Percentiles rank a stretch among this genome's conserved stretches.
These are phyloP conservation scores for Aegle marmelos DNA, from an alignment of 345 rosid species.

Conservation along the genomic window DNA sequence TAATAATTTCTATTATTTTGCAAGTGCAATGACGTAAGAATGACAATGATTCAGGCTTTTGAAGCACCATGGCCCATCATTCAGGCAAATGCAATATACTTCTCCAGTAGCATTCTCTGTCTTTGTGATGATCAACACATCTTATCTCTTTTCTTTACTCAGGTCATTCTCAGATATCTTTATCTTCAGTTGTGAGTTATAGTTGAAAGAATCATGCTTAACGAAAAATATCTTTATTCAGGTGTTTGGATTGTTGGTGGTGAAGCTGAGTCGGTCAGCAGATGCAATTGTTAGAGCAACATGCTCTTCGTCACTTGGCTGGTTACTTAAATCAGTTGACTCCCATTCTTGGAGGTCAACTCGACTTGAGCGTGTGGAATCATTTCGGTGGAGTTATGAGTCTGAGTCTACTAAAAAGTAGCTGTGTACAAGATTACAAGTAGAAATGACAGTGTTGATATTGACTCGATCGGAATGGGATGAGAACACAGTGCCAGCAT, in stretches of 20 bases:
- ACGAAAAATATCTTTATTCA: constrained; percentile 12
- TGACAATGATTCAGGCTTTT: constrained; percentile 58
- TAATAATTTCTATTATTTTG: too few species aligned
- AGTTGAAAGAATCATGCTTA: not conserved
- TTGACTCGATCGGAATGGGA: not conserved
- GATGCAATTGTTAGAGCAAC: constrained; percentile 84
- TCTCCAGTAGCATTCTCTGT: constrained; percentile 76
- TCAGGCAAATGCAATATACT: constrained; percentile 91
- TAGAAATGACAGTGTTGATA: not conserved
- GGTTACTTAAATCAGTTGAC: constrained; percentile 64
- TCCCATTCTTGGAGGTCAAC: constrained; percentile 57
- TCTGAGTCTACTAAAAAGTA: constrained; percentile 23
- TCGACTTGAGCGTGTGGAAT: constrained; percentile 55
- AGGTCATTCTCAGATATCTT: constrained; percentile 42
- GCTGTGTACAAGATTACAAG: not conserved
- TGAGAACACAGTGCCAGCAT: not conserved
- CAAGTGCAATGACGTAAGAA: too few species aligned
- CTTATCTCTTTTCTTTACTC: constrained; percentile 59
- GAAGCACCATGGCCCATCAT: constrained; percentile 92
- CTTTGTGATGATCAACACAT: constrained; percentile 78
- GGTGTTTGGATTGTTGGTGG: constrained; percentile 79
- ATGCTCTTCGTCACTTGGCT: constrained; percentile 69
- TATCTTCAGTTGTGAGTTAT: not conserved
- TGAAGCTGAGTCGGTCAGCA: constrained; percentile 70
- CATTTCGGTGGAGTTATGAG: constrained; percentile 37